phyloP scores from a whole-genome alignment of 495 filamentous ascomycete species.

The Letharia columbiana region DNA sequence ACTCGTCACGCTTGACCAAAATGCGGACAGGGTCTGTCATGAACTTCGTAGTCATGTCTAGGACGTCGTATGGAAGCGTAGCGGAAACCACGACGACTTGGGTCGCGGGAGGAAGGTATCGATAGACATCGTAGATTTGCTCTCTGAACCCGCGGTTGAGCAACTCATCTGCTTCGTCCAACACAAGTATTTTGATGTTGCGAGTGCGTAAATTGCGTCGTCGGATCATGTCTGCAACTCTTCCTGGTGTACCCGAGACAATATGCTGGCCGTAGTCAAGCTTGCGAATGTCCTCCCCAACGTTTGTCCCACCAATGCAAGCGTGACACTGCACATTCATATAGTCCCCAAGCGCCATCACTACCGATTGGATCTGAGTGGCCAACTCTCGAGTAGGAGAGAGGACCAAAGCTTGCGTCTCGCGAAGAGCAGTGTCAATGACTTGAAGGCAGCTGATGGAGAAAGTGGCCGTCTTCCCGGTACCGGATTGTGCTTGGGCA shows the following conservation, averaged over 20 bases:
- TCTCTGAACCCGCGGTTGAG: constrained; percentile 92
- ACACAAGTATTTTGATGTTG: constrained; percentile 97
- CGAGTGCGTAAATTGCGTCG: constrained; percentile 88
- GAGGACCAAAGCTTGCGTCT: constrained; percentile 93
- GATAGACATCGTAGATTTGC: constrained; percentile 99
- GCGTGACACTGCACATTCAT: constrained; percentile 99
- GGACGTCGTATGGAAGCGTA: constrained; percentile 93
- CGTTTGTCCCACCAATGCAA: constrained; percentile 96
- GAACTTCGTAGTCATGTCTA: constrained; percentile 99
- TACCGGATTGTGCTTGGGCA: constrained; percentile 98
- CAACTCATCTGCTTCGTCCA: constrained; percentile 94
- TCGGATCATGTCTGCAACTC: constrained; percentile 98
- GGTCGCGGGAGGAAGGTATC: constrained; percentile 87
- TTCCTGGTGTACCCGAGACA: constrained; percentile 89
- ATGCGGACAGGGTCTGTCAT: constrained; percentile 99
- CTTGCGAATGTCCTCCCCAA: constrained; percentile 94
- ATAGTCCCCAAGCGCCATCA: constrained; percentile 96
- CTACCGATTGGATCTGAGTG: constrained; percentile 94
- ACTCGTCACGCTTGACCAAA: constrained; percentile 98
- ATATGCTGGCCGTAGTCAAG: constrained; percentile 96
- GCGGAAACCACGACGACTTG: constrained; percentile 97
- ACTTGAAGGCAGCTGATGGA: constrained; percentile 95
- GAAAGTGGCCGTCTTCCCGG: constrained; percentile 98
- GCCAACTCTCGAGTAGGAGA: constrained; percentile 96
- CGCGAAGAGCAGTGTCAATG: constrained; percentile 73